These are phyloP conservation scores for Colletotrichum eleusines DNA, from an alignment of 2,329 filamentous ascomycete genomes.

Conservation along the genomic window DNA sequence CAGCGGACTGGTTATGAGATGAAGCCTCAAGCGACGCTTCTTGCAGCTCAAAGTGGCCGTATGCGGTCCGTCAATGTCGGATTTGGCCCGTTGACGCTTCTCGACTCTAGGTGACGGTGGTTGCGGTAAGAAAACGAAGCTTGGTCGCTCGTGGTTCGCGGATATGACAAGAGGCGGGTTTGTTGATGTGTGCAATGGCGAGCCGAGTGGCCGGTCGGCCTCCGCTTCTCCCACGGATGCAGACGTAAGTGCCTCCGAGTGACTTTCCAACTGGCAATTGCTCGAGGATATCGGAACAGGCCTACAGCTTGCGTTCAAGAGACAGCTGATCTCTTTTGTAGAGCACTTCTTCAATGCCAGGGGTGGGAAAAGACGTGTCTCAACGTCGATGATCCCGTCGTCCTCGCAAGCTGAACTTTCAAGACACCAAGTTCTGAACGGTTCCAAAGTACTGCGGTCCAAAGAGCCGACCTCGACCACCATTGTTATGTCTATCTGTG, in stretches of 20 bases:
- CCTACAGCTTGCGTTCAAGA: neutral
- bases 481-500: conserved; percentile 13
- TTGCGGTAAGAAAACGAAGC: conserved; percentile 26
- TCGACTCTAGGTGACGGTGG: neutral
- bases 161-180: neutral
- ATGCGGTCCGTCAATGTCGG: conserved; percentile 71
- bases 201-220: neutral
- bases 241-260: neutral
- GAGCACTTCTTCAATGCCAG: conserved; percentile 12
- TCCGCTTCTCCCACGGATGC: neutral
- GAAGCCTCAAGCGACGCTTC: conserved; percentile 73
- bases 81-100: conserved; percentile 54
- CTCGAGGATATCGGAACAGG: too few species aligned
- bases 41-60: conserved; percentile 67
- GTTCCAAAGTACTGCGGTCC: conserved; percentile 27
- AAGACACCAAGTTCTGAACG: conserved; percentile 33
- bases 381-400: conserved; percentile 1
- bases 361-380: conserved; percentile 23
- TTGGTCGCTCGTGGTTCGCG: neutral
- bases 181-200: neutral
- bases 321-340: conserved; percentile 1
- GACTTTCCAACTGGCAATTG: neutral
- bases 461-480: conserved; percentile 36
- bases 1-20: conserved; percentile 77
- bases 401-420: conserved; percentile 10